These are phyloP conservation scores for Hortiboletus campestris DNA, from an alignment of 768 basidiomycete genomes.

Conservation along the genomic window DNA sequence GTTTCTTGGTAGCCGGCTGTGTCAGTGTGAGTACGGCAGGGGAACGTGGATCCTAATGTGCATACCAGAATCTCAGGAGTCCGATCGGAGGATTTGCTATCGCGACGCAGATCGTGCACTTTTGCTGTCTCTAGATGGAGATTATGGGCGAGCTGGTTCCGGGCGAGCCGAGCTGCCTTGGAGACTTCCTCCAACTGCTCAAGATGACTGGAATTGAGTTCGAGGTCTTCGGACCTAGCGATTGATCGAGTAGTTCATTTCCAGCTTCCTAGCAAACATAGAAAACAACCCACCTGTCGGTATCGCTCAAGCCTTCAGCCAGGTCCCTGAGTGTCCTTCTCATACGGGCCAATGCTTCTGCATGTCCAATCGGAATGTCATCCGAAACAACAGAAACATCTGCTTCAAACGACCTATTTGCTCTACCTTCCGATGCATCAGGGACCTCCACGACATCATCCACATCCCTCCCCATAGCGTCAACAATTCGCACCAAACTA, in stretches of 20 bases:
- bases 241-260: slow-evolving; percentile 5
- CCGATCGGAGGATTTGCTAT: slow-evolving; percentile 37
- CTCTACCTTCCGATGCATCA: slow-evolving; percentile 20
- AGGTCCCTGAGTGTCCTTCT: slow-evolving; percentile 58
- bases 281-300: slow-evolving; percentile 47
- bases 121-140: slow-evolving; percentile 39
- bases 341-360: slow-evolving; percentile 56
- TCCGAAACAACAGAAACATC: slow-evolving; percentile 24
- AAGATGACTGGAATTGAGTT: slow-evolving; percentile 44
- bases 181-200: slow-evolving; percentile 54
- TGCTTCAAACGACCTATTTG: slow-evolving; percentile 19
- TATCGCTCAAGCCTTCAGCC: slow-evolving; percentile 51
- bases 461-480: slow-evolving; percentile 67
- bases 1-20: slow-evolving; percentile 20
- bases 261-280: slow-evolving; percentile 1
- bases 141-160: slow-evolving; percentile 44
- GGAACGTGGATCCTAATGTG: neutral
- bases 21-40: slow-evolving; percentile 8
- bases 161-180: slow-evolving; percentile 46
- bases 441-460: slow-evolving; percentile 37
- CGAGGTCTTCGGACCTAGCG: slow-evolving; percentile 39
- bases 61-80: slow-evolving; percentile 40
- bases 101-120: slow-evolving; percentile 36
- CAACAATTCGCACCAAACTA: slow-evolving; percentile 56
- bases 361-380: slow-evolving; percentile 32